Conservation (phyloP, 306 rosid genomes). For the cucumber (Cucumis sativus) region Cucumber_9930_V3 NC_026657.2:40395501-40396000, state of each 20-base stretch:
- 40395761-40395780: neutral
- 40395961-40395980: conserved; percentile 22
- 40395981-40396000: conserved; percentile 55
- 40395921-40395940: neutral
- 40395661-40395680: neutral
- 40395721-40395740: neutral
- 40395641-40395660: neutral
- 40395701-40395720: neutral
- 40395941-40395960: neutral
- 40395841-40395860: neutral
- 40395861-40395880: neutral
- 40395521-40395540: conserved; percentile 69
- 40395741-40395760: neutral
- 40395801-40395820: neutral
- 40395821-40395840: neutral
- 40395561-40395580: neutral
- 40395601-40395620: neutral
- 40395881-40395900: neutral
- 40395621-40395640: neutral
- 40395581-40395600: neutral
- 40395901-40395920: neutral
- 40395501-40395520: conserved; percentile 92
- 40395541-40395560: neutral
- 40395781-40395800: neutral
- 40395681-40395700: neutral